These are phyloP conservation scores for Pistacia atlantica DNA, from an alignment of 345 rosid species.

Conservation along the genomic window DNA sequence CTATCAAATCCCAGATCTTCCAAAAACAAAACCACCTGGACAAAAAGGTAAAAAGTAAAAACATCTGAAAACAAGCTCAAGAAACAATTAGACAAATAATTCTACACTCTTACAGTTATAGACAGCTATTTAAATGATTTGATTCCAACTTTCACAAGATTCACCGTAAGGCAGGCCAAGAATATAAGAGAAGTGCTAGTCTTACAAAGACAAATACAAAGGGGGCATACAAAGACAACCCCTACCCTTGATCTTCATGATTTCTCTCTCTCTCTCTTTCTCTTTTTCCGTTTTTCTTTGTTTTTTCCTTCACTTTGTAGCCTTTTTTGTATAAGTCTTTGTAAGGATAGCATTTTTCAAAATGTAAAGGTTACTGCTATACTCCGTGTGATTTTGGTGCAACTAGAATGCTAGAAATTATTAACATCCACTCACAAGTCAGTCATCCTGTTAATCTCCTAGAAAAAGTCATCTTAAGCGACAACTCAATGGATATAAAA, in stretches of 20 bases:
- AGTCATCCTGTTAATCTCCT: background rate
- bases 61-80: constrained; percentile 4
- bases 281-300: no score
- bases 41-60: constrained; percentile 16
- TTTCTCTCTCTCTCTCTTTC: no score
- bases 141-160: background rate
- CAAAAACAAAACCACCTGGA: constrained; percentile 68
- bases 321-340: no score
- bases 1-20: constrained; percentile 67
- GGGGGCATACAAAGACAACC: no score
- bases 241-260: no score
- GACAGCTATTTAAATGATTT: background rate
- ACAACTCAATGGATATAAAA: background rate
- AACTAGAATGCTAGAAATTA: background rate
- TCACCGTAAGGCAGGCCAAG: background rate
- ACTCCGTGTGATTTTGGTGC: background rate
- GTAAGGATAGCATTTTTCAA: no score
- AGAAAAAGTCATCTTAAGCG: background rate
- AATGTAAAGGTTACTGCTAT: background rate
- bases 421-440: background rate
- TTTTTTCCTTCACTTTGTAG: no score
- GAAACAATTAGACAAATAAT: background rate
- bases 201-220: no score
- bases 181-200: no score
- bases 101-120: background rate